Evolutionary conservation across 345 rosid species (phyloP).

Genomic region (Arabidopsis arenosa): DNA sequence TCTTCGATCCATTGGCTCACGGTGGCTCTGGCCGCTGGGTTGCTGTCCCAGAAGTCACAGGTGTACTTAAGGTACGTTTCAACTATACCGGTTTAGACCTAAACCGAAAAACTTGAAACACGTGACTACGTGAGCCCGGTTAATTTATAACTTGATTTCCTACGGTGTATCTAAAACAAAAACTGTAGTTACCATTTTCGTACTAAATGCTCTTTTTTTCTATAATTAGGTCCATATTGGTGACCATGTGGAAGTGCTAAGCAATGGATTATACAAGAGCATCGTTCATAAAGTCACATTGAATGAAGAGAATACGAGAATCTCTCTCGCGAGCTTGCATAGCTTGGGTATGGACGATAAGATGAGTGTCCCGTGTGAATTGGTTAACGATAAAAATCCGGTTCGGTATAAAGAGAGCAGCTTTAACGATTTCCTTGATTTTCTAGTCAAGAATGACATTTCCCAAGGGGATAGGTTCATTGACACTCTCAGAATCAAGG

Average conservation of each 20-base stretch:
- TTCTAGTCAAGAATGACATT: slow-evolving; percentile 56
- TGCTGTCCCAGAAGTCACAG: slow-evolving; percentile 49
- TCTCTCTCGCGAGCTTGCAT: slow-evolving; percentile 71
- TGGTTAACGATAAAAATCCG: slow-evolving; percentile 55
- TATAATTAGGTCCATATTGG: slow-evolving; percentile 58
- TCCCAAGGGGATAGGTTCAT: slow-evolving; percentile 57
- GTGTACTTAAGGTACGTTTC: slow-evolving; percentile 54
- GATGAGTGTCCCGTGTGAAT: slow-evolving; percentile 59
- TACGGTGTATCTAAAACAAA: background rate
- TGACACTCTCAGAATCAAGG: slow-evolving; percentile 51
- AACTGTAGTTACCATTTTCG: background rate
- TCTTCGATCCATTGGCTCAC: slow-evolving; percentile 45
- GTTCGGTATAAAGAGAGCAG: slow-evolving; percentile 60
- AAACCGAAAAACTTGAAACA: background rate
- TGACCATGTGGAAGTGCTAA: slow-evolving; percentile 70
- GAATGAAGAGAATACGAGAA: slow-evolving; percentile 49
- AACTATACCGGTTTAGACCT: background rate
- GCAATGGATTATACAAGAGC: slow-evolving; percentile 71
- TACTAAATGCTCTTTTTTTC: background rate
- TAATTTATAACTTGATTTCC: background rate
- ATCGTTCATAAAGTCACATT: slow-evolving; percentile 58
- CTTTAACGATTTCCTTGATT: slow-evolving; percentile 63
- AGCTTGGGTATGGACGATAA: slow-evolving; percentile 69
- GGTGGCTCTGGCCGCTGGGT: slow-evolving; percentile 52
- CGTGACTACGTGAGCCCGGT: background rate